Conservation (phyloP, 202 grass and related monocot species). For the Bolboschoenoplectus hybrid region DNA sequence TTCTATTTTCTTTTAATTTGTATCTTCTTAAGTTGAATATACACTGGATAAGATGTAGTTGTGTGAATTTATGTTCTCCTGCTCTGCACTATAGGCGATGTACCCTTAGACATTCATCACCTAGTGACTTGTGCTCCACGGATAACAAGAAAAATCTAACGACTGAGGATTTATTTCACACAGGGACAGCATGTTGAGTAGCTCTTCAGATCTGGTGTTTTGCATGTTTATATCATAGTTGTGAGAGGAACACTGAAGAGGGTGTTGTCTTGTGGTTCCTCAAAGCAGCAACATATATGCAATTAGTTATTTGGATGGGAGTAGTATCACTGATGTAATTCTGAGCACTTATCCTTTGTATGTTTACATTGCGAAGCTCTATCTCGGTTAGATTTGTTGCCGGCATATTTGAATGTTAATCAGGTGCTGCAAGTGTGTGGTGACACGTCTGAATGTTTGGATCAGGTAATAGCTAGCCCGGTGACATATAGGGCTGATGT, state of each 20-base stretch:
- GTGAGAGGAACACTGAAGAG: not conserved
- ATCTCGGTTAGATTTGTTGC: not conserved
- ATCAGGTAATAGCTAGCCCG: not conserved
- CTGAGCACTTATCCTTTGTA: no score
- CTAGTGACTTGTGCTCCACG: not conserved
- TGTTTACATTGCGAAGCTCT: no score
- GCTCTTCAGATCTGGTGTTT: not conserved
- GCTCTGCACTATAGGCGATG: not conserved
- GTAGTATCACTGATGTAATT: conserved; percentile 6
- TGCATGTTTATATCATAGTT: not conserved
- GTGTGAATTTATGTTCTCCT: not conserved
- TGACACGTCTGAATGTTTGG: not conserved
- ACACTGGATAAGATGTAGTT: conserved; percentile 5
- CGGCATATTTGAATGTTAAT: not conserved
- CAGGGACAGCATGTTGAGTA: not conserved
- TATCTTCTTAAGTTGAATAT: conserved; percentile 1
- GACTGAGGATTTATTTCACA: not conserved
- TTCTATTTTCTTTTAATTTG: conserved; percentile 8
- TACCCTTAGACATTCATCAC: not conserved
- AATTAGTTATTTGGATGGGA: not conserved
- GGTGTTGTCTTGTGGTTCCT: not conserved
- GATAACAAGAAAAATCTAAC: not conserved
- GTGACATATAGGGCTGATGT: not conserved
- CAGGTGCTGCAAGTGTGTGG: not conserved
- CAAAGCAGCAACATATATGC: not conserved